A percentile compares a stretch with the other conserved stretches of the same genome.
These are phyloP conservation scores for Aspergillus wentii DNA, from an alignment of 495 filamentous ascomycete species.

Conservation along the genomic window DNA sequence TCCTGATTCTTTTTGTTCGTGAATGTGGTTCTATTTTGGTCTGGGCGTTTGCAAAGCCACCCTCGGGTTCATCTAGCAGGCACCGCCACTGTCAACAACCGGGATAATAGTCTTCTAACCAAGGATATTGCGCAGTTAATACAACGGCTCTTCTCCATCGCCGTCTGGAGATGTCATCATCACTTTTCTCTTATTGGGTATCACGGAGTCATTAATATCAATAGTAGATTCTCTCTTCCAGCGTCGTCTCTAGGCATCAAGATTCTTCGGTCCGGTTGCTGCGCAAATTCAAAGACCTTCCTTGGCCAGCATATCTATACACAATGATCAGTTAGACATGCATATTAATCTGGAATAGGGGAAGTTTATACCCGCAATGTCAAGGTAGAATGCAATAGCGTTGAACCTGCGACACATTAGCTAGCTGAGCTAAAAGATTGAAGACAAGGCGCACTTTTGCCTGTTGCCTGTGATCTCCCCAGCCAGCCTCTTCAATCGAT, in stretches of 20 bases:
- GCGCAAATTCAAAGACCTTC: slow-evolving; percentile 25
- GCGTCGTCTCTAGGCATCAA: slow-evolving; percentile 13
- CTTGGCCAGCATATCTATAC: slow-evolving; percentile 33
- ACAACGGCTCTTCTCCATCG: no score
- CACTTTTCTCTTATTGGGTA: slow-evolving; percentile 1
- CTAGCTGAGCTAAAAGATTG: no score
- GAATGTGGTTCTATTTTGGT: no score
- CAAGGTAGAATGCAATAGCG: slow-evolving; percentile 90
- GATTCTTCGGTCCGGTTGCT: no score
- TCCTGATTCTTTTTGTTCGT: no score
- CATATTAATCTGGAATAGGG: neutral
- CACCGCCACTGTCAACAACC: no score
- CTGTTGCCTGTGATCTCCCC: slow-evolving; percentile 63
- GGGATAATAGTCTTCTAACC: no score
- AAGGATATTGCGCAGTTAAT: no score
- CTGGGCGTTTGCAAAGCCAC: no score
- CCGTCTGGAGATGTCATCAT: no score
- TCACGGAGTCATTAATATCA: neutral
- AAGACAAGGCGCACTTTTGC: slow-evolving; percentile 48
- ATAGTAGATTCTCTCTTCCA: slow-evolving; percentile 1
- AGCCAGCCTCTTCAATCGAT: slow-evolving; percentile 67
- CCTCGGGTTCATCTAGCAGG: no score
- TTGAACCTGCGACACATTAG: slow-evolving; percentile 67
- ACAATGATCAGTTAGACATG: slow-evolving; percentile 1
- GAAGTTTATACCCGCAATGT: slow-evolving; percentile 64